These are phyloP conservation scores for Starmerella gropengiesseri DNA, from an alignment of 805 yeast genomes.

Conservation along the genomic window DNA sequence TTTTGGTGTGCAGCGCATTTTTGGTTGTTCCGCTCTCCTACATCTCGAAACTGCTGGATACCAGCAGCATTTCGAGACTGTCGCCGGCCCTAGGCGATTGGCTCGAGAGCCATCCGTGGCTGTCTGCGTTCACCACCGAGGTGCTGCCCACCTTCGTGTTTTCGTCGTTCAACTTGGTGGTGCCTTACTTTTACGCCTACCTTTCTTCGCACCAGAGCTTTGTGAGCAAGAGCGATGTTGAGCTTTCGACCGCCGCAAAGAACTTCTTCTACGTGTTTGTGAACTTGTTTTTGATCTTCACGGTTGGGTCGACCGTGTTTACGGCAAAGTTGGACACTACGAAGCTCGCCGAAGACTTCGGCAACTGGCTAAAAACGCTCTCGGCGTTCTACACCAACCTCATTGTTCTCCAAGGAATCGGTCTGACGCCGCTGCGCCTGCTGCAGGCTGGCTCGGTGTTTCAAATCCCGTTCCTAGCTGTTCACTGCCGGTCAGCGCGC, in stretches of 20 bases:
- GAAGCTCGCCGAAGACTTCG: conserved; percentile 74
- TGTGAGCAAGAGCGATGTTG: conserved; percentile 87
- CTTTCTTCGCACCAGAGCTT: conserved; percentile 76
- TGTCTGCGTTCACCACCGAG: conserved; percentile 72
- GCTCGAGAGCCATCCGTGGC: conserved; percentile 55
- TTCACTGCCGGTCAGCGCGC: conserved; percentile 67
- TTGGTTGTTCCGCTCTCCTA: conserved; percentile 76
- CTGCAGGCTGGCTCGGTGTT: conserved; percentile 68
- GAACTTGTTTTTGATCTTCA: conserved; percentile 84
- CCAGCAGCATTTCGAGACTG: conserved; percentile 63
- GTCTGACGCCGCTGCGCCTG: conserved; percentile 83
- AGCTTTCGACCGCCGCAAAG: conserved; percentile 76
- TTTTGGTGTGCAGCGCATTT: conserved; percentile 57
- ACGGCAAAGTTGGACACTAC: conserved; percentile 55
- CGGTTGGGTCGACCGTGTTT: conserved; percentile 77
- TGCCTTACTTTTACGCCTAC: conserved; percentile 81
- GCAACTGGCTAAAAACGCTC: conserved; percentile 65
- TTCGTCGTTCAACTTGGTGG: conserved; percentile 66
- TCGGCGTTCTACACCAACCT: conserved; percentile 86
- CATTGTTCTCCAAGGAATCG: conserved; percentile 66
- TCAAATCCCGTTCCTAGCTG: conserved; percentile 57
- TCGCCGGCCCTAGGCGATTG: conserved; percentile 75
- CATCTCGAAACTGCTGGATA: conserved; percentile 69
- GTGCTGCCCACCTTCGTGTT: conserved; percentile 83
- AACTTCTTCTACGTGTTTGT: conserved; percentile 92